Percentiles rank a stretch among this genome's conserved stretches.
phyloP scores from a whole-genome alignment of 306 rosid genomes.

The Dicorynia guianensis region DNA sequence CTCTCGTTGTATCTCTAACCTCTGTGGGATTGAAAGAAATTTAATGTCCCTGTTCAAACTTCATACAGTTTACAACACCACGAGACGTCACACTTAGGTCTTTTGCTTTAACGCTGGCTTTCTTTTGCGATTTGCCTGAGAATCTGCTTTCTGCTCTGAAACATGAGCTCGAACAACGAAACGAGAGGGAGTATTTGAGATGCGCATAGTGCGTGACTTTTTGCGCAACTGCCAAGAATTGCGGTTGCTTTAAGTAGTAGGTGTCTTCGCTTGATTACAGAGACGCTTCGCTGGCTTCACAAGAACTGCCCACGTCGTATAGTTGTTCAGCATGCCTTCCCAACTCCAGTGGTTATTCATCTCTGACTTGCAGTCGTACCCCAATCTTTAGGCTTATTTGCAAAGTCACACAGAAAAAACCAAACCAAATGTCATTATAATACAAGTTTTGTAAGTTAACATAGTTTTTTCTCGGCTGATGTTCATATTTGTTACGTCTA shows the following conservation, averaged over 20 bases:
- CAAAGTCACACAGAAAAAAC: too few relatives aligned
- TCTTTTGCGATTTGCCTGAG: background rate
- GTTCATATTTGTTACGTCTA: too few relatives aligned
- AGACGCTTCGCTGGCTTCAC: too few relatives aligned
- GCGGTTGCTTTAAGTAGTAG: background rate
- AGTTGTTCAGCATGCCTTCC: too few relatives aligned
- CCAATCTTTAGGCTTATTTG: too few relatives aligned
- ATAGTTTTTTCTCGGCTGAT: too few relatives aligned
- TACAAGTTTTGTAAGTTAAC: too few relatives aligned
- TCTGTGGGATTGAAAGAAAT: background rate
- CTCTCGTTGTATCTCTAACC: background rate
- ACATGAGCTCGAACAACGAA: background rate
- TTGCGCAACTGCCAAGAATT: background rate
- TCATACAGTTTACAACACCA: background rate
- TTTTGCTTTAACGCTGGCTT: background rate
- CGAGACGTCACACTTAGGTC: background rate
- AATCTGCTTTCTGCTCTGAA: slow-evolving; percentile 30
- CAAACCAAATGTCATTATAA: too few relatives aligned
- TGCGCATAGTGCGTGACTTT: background rate
- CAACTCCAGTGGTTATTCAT: too few relatives aligned
- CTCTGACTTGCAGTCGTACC: too few relatives aligned
- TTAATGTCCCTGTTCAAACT: background rate
- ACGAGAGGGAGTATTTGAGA: background rate
- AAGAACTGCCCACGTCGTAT: too few relatives aligned
- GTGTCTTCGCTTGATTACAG: too few relatives aligned